Percentiles rank a stretch among this genome's conserved stretches.
phyloP scores from a whole-genome alignment of 1,139 yeast species.

The Kluyveromyces sp. region DNA sequence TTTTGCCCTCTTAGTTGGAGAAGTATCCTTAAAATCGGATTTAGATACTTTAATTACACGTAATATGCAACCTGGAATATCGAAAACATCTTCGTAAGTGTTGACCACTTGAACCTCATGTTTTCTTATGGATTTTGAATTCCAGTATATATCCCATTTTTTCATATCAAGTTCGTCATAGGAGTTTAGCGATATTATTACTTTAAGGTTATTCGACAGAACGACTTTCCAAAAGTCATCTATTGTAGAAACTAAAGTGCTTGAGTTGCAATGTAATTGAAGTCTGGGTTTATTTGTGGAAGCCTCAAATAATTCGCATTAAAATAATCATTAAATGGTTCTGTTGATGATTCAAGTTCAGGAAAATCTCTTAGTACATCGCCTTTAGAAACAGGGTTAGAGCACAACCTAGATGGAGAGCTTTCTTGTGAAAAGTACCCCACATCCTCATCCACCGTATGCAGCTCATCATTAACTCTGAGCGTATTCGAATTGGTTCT shows the following conservation, averaged over 20 bases:
- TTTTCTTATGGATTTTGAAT: conserved; percentile 22
- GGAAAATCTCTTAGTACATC: neutral
- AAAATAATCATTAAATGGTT: conserved; percentile 41
- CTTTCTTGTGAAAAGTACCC: conserved; percentile 3
- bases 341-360: neutral
- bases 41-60: conserved; percentile 27
- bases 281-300: conserved; percentile 30
- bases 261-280: conserved; percentile 70
- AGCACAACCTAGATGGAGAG: conserved; percentile 2
- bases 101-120: conserved; percentile 26
- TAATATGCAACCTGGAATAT: conserved; percentile 29
- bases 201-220: conserved; percentile 50
- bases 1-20: conserved; percentile 1
- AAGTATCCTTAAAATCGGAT: neutral
- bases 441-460: neutral
- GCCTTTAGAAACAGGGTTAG: neutral
- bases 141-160: conserved; percentile 55
- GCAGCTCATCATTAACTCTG: neutral
- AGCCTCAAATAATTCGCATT: conserved; percentile 52
- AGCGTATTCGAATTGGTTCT: neutral
- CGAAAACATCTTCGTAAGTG: conserved; percentile 24
- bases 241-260: conserved; percentile 68
- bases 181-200: conserved; percentile 65
- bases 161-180: conserved; percentile 43
- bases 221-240: conserved; percentile 79